These are phyloP conservation scores for Wickerhamiella spandovensis DNA, from an alignment of 805 yeast genomes.

Conservation along the genomic window DNA sequence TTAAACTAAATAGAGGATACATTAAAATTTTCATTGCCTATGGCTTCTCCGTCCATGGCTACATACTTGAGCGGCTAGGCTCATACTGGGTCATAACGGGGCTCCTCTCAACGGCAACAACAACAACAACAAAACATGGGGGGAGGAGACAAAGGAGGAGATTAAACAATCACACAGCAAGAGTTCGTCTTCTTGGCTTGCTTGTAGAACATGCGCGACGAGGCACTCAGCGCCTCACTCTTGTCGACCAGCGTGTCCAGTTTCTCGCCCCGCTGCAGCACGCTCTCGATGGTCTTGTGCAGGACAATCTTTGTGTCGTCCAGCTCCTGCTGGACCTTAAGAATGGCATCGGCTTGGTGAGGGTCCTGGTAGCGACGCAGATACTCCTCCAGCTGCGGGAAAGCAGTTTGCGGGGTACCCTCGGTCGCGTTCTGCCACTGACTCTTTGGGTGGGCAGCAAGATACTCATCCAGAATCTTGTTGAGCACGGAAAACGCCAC, in stretches of 20 bases:
- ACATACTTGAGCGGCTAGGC: no score
- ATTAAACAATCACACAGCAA: conserved; percentile 63
- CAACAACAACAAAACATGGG: no score
- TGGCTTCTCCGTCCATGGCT: no score
- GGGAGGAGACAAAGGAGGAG: no score
- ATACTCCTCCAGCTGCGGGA: conserved; percentile 53
- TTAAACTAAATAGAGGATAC: background rate
- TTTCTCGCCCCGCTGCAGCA: conserved; percentile 91
- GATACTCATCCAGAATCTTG: conserved; percentile 81
- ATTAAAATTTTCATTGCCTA: background rate
- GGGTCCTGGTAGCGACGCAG: conserved; percentile 89
- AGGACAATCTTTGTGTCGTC: conserved; percentile 95
- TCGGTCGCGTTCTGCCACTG: conserved; percentile 43
- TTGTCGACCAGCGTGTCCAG: conserved; percentile 89
- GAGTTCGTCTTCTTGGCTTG: conserved; percentile 93
- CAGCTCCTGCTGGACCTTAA: conserved; percentile 94
- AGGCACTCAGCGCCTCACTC: conserved; percentile 78
- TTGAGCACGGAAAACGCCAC: conserved; percentile 91
- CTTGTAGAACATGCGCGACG: conserved; percentile 88
- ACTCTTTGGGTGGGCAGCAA: conserved; percentile 52
- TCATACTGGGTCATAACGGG: no score
- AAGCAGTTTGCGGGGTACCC: conserved; percentile 35
- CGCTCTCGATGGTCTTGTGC: conserved; percentile 90
- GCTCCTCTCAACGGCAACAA: no score
- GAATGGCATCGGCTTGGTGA: conserved; percentile 86